Evolutionary conservation across 148 eudicot genomes (phyloP).

Genomic region (Mesembryanthemum crystallinum): DNA sequence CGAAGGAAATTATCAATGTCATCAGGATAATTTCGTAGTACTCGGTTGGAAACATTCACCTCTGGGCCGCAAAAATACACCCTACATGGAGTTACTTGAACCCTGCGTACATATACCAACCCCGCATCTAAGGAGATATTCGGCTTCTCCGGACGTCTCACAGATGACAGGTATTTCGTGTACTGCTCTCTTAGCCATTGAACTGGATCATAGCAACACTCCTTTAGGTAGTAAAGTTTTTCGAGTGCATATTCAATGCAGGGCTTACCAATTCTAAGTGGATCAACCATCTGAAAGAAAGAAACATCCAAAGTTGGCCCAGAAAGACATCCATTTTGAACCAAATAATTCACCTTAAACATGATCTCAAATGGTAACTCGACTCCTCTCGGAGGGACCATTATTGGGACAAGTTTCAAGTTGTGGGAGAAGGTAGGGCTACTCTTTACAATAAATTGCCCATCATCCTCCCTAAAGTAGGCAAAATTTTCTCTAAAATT

Average conservation of each 20-base stretch:
- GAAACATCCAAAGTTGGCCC: slow-evolving; percentile 53
- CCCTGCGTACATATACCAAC: slow-evolving; percentile 65
- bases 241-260: slow-evolving; percentile 65
- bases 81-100: slow-evolving; percentile 71
- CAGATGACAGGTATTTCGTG: slow-evolving; percentile 28
- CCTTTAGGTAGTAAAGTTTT: slow-evolving; percentile 46
- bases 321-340: slow-evolving; percentile 74
- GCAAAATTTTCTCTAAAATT: slow-evolving; percentile 50
- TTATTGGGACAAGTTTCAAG: slow-evolving; percentile 56
- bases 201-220: slow-evolving; percentile 84
- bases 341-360: slow-evolving; percentile 63
- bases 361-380: slow-evolving; percentile 57
- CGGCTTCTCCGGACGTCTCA: slow-evolving; percentile 42
- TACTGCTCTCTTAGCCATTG: slow-evolving; percentile 55
- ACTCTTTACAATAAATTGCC: slow-evolving; percentile 33
- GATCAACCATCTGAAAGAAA: slow-evolving; percentile 73
- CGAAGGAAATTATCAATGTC: slow-evolving; percentile 80
- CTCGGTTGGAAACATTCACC: slow-evolving; percentile 80
- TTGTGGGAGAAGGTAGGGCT: slow-evolving; percentile 47
- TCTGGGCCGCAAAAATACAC: slow-evolving; percentile 89
- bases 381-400: slow-evolving; percentile 47
- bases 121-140: slow-evolving; percentile 58
- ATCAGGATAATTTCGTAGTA: slow-evolving; percentile 46
- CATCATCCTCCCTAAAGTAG: slow-evolving; percentile 41
- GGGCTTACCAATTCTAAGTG: slow-evolving; percentile 29